Evolutionary conservation across 305 asterid genomes (phyloP).

Genomic region (Fraxinus ornus): DNA sequence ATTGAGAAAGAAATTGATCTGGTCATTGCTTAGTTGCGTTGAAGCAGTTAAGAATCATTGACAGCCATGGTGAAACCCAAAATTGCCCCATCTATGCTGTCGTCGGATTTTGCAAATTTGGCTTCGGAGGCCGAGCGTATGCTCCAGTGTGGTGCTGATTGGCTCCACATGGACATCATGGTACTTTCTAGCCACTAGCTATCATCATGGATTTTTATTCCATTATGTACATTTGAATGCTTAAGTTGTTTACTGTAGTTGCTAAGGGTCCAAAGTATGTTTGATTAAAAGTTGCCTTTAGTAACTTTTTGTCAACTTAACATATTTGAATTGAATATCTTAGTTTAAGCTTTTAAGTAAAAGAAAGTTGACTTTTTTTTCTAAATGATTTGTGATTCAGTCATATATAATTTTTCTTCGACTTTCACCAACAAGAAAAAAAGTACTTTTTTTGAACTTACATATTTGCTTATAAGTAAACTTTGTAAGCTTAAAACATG

Average conservation of each 20-base stretch:
- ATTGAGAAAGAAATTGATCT: not conserved
- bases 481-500: not conserved
- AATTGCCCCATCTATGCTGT: slow-evolving; percentile 92
- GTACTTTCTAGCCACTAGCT: slow-evolving; percentile 30
- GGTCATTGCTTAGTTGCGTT: not conserved
- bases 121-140: slow-evolving; percentile 82
- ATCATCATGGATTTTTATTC: not conserved
- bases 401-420: not conserved
- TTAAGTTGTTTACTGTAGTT: not conserved
- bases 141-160: slow-evolving; percentile 79
- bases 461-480: not conserved
- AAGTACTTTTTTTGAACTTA: not conserved
- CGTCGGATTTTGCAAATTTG: slow-evolving; percentile 87
- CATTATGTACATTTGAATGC: not conserved
- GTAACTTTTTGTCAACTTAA: not conserved
- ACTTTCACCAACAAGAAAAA: not conserved
- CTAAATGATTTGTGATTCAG: not conserved
- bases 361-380: no score
- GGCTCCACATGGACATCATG: slow-evolving; percentile 98
- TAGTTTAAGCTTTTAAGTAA: not conserved
- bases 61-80: slow-evolving; percentile 56
- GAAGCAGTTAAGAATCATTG: not conserved
- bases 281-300: not conserved
- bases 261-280: not conserved
- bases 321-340: not conserved